Percentiles rank a stretch among this genome's conserved stretches.
Evolutionary conservation across 306 rosid species (phyloP).

Genomic region (Trifolium pratense): DNA sequence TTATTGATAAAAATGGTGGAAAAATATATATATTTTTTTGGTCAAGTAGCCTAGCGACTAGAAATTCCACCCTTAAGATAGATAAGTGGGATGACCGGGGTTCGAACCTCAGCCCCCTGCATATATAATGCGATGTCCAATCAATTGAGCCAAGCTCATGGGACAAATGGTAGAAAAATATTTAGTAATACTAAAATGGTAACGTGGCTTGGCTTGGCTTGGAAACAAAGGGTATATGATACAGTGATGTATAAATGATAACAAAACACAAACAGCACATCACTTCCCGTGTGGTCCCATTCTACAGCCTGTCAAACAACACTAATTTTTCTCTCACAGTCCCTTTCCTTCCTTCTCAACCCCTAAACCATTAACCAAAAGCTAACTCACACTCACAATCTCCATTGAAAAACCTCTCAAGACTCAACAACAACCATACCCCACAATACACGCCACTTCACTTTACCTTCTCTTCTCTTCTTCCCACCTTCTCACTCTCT

Average conservation of each 20-base stretch:
- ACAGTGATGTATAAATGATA: background rate
- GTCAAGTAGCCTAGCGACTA: too few relatives aligned
- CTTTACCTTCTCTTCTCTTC: slow-evolving; percentile 5
- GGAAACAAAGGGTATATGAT: slow-evolving; percentile 16
- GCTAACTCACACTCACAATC: background rate
- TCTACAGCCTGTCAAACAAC: slow-evolving; percentile 63
- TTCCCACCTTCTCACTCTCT: background rate
- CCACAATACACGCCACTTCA: slow-evolving; percentile 37
- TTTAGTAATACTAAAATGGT: background rate
- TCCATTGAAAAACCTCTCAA: slow-evolving; percentile 17
- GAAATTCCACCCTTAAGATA: too few relatives aligned
- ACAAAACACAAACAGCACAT: slow-evolving; percentile 10
- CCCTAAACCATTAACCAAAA: slow-evolving; percentile 38
- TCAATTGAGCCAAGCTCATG: too few relatives aligned
- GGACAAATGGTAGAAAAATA: too few relatives aligned
- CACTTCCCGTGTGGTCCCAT: slow-evolving; percentile 61
- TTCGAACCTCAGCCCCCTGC: too few relatives aligned
- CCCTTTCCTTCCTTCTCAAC: background rate
- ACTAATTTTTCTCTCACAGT: background rate
- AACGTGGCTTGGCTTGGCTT: slow-evolving; percentile 39
- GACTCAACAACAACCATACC: slow-evolving; percentile 45
- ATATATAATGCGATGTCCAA: too few relatives aligned
- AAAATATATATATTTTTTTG: too few relatives aligned
- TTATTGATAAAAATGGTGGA: too few relatives aligned
- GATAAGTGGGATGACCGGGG: too few relatives aligned